phyloP scores from a whole-genome alignment of 345 rosid genomes.

The Brassica juncea region DNA sequence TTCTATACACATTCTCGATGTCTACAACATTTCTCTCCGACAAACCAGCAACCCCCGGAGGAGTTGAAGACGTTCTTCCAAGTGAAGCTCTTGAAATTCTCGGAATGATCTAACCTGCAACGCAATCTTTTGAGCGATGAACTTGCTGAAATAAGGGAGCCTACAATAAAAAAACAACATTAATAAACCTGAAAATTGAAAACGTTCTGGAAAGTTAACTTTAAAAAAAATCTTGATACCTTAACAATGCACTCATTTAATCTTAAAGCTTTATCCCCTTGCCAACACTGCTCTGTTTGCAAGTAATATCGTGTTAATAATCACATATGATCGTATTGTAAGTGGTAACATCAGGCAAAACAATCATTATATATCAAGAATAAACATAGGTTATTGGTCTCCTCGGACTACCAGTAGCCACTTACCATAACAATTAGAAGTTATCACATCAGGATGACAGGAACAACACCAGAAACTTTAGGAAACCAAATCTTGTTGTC shows the following conservation, averaged over 20 bases:
- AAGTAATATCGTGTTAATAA: background rate
- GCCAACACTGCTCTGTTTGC: background rate
- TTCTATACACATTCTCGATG: conserved; percentile 66
- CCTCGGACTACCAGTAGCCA: no score
- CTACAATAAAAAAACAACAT: conserved; percentile 41
- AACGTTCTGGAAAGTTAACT: no score
- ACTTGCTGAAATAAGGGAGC: conserved; percentile 86
- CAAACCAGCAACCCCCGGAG: conserved; percentile 66
- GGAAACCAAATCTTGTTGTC: background rate
- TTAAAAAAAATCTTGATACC: background rate
- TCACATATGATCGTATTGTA: background rate
- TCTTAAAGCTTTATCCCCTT: background rate
- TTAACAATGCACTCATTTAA: background rate
- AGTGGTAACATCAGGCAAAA: no score
- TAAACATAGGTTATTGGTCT: no score
- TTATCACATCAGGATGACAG: background rate
- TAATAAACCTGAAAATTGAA: background rate
- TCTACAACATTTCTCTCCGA: conserved; percentile 61
- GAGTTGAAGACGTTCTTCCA: conserved; percentile 69
- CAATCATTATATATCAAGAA: no score
- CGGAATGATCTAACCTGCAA: conserved; percentile 58
- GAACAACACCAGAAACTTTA: background rate
- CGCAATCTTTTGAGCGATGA: conserved; percentile 59
- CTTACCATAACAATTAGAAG: background rate
- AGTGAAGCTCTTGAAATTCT: conserved; percentile 63